Base-by-base conservation (phyloP, 257 asterid genomes). In the Solanum lycopersicoides region DNA sequence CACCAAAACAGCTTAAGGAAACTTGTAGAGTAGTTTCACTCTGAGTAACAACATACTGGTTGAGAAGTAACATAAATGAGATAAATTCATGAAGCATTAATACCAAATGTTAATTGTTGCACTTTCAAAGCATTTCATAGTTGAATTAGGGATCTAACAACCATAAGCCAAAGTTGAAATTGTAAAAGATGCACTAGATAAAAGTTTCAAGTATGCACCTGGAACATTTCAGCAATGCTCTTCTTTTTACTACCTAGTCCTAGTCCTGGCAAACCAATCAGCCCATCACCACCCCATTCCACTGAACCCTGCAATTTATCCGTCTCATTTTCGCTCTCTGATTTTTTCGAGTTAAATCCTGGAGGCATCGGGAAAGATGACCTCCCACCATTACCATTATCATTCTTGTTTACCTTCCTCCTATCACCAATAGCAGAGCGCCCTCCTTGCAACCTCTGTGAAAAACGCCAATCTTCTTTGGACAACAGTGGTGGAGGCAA, bases 241-340 rank as follows among this genome's bases (percentile, higher is more conserved):
- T 93, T 96, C 88, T 95, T 97, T 82, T 94, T 94, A 93, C 91
- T 87, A 74, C 96, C 97, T 69, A 94, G 85, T 47, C 96, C 98
- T 89, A 95, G 84, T 53, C 97, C 99, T 37, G 98, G 98, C 92
- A 96, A 92, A 37, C 98, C 99, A 89, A 95, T 96, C 85, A 96
- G 98, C 28, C 99, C 99, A 92, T 95, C 98, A 20, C 94, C 95
- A 69, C 94, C 98, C 99, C 98, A 96, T 79, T 95, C 99, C 82
- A 89, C 94, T 13, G 94, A 85, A 73, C 89, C 95, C 91, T 91
- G 97, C 87, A 92, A 89, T 66, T 90, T 89, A 39, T 95, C 96
- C 16, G 75, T 80, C 73, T 90, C 95, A 34, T 89, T 90, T 93
- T 90, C 96, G 56, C 44, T 72, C 88, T 93, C 98, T 72, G 89